phyloP scores from a whole-genome alignment of 352 stramenopile species.

The Achlya hypogyna region DNA sequence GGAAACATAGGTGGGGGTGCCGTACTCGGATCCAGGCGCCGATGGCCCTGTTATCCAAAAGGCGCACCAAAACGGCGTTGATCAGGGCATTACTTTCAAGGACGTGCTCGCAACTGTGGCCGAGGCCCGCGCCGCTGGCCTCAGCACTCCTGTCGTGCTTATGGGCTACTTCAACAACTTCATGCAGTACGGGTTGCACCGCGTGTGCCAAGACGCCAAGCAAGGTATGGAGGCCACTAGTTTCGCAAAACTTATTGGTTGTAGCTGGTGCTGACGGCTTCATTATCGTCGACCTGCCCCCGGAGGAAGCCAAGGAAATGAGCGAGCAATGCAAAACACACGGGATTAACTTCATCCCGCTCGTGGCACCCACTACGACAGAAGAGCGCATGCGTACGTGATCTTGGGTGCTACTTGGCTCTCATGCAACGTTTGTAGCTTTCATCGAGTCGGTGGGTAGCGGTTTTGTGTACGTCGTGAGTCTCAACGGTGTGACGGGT shows the following conservation, averaged over 20 bases:
- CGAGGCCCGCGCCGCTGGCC: constrained; percentile 80
- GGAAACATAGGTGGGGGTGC: constrained; percentile 84
- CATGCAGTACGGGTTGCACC: constrained; percentile 92
- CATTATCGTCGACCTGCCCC: constrained; percentile 97
- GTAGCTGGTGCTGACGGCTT: constrained; percentile 92
- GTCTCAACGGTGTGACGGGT: constrained; percentile 90
- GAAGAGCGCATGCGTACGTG: constrained; percentile 86
- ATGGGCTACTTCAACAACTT: constrained; percentile 99
- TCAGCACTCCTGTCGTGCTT: constrained; percentile 94
- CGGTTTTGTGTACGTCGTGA: constrained; percentile 85
- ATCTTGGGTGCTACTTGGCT: constrained; percentile 67
- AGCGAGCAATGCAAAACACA: constrained; percentile 85
- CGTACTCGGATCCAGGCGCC: constrained; percentile 98
- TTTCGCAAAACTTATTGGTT: neutral
- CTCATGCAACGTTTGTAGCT: constrained; percentile 37
- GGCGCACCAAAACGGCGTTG: constrained; percentile 89
- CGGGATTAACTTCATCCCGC: constrained; percentile 92
- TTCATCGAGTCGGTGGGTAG: constrained; percentile 58
- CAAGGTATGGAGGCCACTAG: constrained; percentile 40
- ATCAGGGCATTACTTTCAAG: constrained; percentile 89
- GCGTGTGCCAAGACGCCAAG: constrained; percentile 72
- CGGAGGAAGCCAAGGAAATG: constrained; percentile 89
- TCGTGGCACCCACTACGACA: constrained; percentile 96
- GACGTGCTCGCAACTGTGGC: constrained; percentile 92
- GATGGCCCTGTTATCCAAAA: constrained; percentile 97